Base-by-base conservation (phyloP, 2,329 filamentous ascomycete genomes). In the Lasiodiplodia hormozganensis region DNA sequence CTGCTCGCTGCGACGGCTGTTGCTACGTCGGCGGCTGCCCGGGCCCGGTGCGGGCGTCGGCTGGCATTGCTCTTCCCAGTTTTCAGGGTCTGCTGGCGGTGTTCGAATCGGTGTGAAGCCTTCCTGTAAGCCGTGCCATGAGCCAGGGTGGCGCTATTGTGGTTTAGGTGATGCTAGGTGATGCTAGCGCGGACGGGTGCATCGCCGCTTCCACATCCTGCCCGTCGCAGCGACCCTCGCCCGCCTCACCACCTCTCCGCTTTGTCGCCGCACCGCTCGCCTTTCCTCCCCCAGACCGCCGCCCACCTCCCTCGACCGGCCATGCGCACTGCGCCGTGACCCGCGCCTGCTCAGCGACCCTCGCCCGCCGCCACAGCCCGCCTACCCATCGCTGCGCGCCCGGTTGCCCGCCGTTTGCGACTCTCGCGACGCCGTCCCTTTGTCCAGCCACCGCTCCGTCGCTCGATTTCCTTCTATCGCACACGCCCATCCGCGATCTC, bases 251-350 rank as follows among this genome's bases (percentile, higher is more conserved):
- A 60, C 57, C 58, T 62, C 58, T 49, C 58, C 62, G 58, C 69
- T 70, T 69, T 52, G 71, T 74, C 73, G 70, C 72, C 69, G 31
- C 71, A 72, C 70, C 69, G 69, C 72, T 71, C 73, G 12, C 54
- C 64, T 69, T 54, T 70, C 58, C 40, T 62, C 67, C 72, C 25
- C 70, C 73, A 70, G 73, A 71, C 73, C 74, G 72, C 73, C 60
- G 60, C 47, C 31, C 60, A 52, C 28, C 31, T 40, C 47, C 47
- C 60, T 52, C 60, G 18, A 12, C 34, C 60, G 60, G 47, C 60
- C 60, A 64, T 64, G 60, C 60, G 60, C 47, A 52, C 21, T 25
- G n/a, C 60, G 47, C 28, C 60, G 23, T 64, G 47, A 64, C 47
- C 28, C 52, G 60, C 60, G 65, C 65, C 65, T 67, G n/a, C 54